Evolutionary conservation across 805 yeast species (phyloP).

Genomic region (Saccharomycopsis microspora): DNA sequence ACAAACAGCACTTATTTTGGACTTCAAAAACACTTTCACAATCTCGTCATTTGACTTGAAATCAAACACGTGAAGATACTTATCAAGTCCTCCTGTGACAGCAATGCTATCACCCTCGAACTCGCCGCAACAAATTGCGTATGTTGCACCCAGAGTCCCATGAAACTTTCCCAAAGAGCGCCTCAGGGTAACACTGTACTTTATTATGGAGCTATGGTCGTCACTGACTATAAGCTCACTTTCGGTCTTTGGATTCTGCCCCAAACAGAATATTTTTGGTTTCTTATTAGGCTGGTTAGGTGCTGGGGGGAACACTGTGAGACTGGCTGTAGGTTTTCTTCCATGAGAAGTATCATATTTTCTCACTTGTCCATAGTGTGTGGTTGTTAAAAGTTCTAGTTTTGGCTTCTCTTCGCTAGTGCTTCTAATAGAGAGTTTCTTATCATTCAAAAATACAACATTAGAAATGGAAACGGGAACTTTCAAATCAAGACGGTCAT

Average conservation of each 20-base stretch:
- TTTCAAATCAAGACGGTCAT: slow-evolving; percentile 64
- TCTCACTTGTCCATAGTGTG: slow-evolving; percentile 68
- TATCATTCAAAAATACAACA: slow-evolving; percentile 33
- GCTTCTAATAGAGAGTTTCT: neutral
- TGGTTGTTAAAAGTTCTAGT: slow-evolving; percentile 49
- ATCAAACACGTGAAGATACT: slow-evolving; percentile 74
- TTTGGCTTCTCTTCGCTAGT: slow-evolving; percentile 14
- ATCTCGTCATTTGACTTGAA: slow-evolving; percentile 40
- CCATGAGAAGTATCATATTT: slow-evolving; percentile 60
- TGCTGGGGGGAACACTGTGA: slow-evolving; percentile 3
- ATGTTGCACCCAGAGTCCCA: slow-evolving; percentile 69
- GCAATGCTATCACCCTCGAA: slow-evolving; percentile 7
- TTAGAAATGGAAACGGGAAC: slow-evolving; percentile 74
- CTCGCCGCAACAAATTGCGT: slow-evolving; percentile 20
- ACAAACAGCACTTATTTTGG: slow-evolving; percentile 45
- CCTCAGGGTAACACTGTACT: slow-evolving; percentile 39
- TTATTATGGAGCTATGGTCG: slow-evolving; percentile 52
- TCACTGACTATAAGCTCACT: slow-evolving; percentile 58
- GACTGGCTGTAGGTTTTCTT: slow-evolving; percentile 42
- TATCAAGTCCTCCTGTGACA: slow-evolving; percentile 77
- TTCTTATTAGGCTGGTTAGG: slow-evolving; percentile 7
- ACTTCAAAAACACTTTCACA: slow-evolving; percentile 68
- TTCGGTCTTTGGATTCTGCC: slow-evolving; percentile 17
- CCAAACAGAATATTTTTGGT: slow-evolving; percentile 5
- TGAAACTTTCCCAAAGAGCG: slow-evolving; percentile 56